A percentile compares a stretch with the other conserved stretches of the same genome.
These are phyloP conservation scores for Zychaea mexicana DNA, from an alignment of 371 early-diverging fungal species.

Conservation along the genomic window DNA sequence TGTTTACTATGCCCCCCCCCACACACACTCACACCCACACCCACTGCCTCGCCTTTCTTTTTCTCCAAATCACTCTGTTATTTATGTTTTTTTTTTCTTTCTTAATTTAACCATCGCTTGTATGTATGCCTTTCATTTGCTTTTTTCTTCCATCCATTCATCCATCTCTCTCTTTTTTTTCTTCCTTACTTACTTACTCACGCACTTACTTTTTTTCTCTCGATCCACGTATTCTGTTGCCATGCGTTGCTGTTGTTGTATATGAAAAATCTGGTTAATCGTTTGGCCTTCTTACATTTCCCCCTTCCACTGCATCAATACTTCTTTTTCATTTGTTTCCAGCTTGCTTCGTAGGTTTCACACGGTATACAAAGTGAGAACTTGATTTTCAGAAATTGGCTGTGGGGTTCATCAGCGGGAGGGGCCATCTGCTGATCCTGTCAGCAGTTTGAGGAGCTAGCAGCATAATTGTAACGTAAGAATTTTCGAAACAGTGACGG, in stretches of 20 bases:
- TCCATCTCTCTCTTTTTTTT: slow-evolving; percentile 1
- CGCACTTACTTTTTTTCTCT: not conserved
- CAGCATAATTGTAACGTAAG: not conserved
- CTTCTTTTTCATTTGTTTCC: not conserved
- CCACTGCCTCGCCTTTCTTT: not conserved
- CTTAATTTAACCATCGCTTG: not conserved
- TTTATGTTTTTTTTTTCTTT: slow-evolving; percentile 7
- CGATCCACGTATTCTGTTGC: not conserved
- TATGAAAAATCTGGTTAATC: not conserved
- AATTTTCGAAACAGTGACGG: slow-evolving; percentile 1
- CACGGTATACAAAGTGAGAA: not conserved
- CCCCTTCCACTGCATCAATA: not conserved
- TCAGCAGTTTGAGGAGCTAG: not conserved
- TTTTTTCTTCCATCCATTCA: not conserved
- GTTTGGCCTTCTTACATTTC: not conserved
- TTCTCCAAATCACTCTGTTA: not conserved
- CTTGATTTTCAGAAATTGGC: not conserved
- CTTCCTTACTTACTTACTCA: not conserved
- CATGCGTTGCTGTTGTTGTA: slow-evolving; percentile 4
- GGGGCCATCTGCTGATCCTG: not conserved
- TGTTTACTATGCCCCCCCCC: not conserved
- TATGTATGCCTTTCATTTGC: slow-evolving; percentile 11
- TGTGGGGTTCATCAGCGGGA: not conserved
- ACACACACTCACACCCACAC: no score
- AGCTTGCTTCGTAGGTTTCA: not conserved